These are phyloP conservation scores for Phytopythium vexans DNA, from an alignment of 352 stramenopile species.

Conservation along the genomic window DNA sequence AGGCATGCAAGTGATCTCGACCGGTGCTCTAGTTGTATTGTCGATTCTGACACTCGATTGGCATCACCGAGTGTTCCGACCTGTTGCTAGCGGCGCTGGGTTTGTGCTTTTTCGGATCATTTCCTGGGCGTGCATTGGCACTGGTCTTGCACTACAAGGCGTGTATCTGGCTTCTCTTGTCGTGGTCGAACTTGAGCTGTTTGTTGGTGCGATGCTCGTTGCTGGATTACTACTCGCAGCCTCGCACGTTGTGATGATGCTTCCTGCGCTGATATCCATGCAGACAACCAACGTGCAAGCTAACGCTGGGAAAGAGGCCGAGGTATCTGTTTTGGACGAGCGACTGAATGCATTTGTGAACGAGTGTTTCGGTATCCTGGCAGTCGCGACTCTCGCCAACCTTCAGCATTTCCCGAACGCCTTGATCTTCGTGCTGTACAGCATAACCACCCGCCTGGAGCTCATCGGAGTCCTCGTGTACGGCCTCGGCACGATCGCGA, in stretches of 20 bases:
- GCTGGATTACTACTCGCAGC: conserved; percentile 62
- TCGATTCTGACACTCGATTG: conserved; percentile 17
- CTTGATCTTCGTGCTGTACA: conserved; percentile 51
- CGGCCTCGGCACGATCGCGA: conserved; percentile 18
- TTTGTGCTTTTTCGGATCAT: conserved; percentile 78
- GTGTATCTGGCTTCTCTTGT: conserved; percentile 78
- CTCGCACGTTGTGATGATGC: conserved; percentile 79
- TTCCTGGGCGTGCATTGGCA: conserved; percentile 76
- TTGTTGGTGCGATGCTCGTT: conserved; percentile 68
- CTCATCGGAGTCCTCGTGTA: conserved; percentile 37
- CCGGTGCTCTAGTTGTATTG: conserved; percentile 17
- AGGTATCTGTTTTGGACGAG: conserved; percentile 16
- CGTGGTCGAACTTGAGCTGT: conserved; percentile 74
- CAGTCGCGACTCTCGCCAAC: conserved; percentile 53
- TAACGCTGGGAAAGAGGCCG: neutral
- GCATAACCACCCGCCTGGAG: conserved; percentile 37
- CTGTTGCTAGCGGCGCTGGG: conserved; percentile 62
- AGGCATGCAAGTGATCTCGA: conserved; percentile 39
- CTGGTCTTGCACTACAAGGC: conserved; percentile 63
- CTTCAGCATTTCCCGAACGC: conserved; percentile 65
- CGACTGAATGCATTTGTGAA: conserved; percentile 42
- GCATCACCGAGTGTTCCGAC: conserved; percentile 66
- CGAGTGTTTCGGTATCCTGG: conserved; percentile 48
- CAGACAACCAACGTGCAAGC: conserved; percentile 7
- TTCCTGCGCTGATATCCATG: conserved; percentile 68